Conservation (phyloP, 352 stramenopile species). For the Lagenidium giganteum region DNA sequence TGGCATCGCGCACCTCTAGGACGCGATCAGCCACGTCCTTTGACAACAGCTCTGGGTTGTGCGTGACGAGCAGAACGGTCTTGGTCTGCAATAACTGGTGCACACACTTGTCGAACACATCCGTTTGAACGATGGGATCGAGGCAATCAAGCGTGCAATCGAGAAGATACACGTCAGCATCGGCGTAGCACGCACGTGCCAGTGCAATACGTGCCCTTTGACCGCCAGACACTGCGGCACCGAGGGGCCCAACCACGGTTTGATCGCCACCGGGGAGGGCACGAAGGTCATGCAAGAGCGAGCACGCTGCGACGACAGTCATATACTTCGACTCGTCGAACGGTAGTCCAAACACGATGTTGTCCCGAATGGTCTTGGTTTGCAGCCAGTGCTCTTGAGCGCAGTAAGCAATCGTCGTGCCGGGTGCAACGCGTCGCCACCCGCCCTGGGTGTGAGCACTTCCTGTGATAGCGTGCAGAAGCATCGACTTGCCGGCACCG, state of each 20-base stretch:
- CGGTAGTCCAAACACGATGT: slow-evolving; percentile 86
- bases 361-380: slow-evolving; percentile 87
- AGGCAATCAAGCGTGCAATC: slow-evolving; percentile 89
- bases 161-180: slow-evolving; percentile 59
- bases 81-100: slow-evolving; percentile 34
- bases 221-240: slow-evolving; percentile 89
- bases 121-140: slow-evolving; percentile 82
- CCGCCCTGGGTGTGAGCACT: slow-evolving; percentile 5
- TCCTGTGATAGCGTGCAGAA: slow-evolving; percentile 4
- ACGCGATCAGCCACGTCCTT: slow-evolving; percentile 38
- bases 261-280: slow-evolving; percentile 71
- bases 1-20: no score
- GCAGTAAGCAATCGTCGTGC: not conserved
- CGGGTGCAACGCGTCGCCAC: not conserved
- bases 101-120: slow-evolving; percentile 46
- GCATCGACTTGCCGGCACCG: slow-evolving; percentile 7
- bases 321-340: slow-evolving; percentile 24
- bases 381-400: slow-evolving; percentile 87
- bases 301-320: slow-evolving; percentile 44
- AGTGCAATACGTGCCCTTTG: slow-evolving; percentile 73
- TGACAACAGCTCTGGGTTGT: slow-evolving; percentile 44
- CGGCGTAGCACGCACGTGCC: slow-evolving; percentile 41
- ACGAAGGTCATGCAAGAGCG: slow-evolving; percentile 69
- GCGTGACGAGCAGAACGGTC: slow-evolving; percentile 52
- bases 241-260: slow-evolving; percentile 92